Evolutionary conservation across 1,284 basidiomycete genomes (phyloP).

Genomic region (Apiotrichum laibachii): DNA sequence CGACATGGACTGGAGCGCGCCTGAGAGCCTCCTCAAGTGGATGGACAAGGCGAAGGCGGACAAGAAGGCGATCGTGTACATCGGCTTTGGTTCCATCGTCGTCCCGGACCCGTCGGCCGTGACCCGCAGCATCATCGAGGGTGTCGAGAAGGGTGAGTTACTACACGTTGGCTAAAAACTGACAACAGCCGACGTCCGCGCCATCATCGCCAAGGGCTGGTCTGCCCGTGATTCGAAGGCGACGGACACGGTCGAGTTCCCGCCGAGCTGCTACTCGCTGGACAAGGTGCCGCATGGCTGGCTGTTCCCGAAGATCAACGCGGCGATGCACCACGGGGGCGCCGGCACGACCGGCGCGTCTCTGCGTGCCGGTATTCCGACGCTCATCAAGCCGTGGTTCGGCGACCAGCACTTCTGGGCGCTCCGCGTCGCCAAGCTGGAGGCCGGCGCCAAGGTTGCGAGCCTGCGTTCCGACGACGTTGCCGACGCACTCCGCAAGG

Average conservation of each 20-base stretch:
- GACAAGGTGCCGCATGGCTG: constrained; percentile 76
- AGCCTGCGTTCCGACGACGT: constrained; percentile 58
- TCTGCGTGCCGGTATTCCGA: constrained; percentile 68
- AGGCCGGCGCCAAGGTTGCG: constrained; percentile 57
- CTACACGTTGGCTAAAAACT: constrained; percentile 2
- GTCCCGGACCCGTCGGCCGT: constrained; percentile 66
- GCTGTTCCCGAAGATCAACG: constrained; percentile 64
- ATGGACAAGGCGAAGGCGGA: constrained; percentile 61
- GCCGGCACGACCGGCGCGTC: constrained; percentile 70
- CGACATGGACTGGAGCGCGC: constrained; percentile 61
- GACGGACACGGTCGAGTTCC: constrained; percentile 49
- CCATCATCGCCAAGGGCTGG: constrained; percentile 76
- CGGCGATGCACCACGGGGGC: constrained; percentile 67
- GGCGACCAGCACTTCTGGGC: constrained; percentile 72
- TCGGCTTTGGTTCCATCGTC: constrained; percentile 67
- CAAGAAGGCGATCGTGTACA: constrained; percentile 67
- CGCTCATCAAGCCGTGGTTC: constrained; percentile 71
- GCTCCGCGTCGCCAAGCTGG: constrained; percentile 62
- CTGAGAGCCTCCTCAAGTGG: constrained; percentile 58
- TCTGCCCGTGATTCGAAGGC: constrained; percentile 56
- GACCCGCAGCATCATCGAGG: constrained; percentile 63
- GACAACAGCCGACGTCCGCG: constrained; percentile 59
- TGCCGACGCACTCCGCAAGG: constrained; percentile 58
- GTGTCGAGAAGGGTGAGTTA: constrained; percentile 60
- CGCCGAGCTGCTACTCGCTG: constrained; percentile 51